A percentile compares a stretch with the other conserved stretches of the same genome.
phyloP scores from a whole-genome alignment of 768 basidiomycete genomes.

The Podaxis sp. region DNA sequence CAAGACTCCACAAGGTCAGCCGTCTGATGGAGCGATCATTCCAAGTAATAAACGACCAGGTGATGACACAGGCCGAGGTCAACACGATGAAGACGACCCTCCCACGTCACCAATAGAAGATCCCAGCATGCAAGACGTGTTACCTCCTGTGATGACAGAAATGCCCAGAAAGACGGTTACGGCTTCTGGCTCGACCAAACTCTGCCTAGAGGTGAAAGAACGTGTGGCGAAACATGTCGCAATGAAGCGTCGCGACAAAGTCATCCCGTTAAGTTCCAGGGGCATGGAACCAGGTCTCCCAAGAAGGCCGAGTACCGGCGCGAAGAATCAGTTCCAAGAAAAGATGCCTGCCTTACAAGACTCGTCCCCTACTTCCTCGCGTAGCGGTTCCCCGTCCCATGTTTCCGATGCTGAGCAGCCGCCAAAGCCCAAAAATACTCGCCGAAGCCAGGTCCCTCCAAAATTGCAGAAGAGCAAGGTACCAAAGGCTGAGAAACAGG shows the following conservation, averaged over 20 bases:
- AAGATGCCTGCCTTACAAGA: constrained; percentile 18
- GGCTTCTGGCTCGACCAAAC: constrained; percentile 25
- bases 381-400: not conserved
- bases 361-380: constrained; percentile 1
- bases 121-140: constrained; percentile 16
- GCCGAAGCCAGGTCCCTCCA: constrained; percentile 1
- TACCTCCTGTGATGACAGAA: constrained; percentile 2
- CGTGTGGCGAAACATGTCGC: constrained; percentile 32
- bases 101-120: constrained; percentile 36
- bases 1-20: constrained; percentile 1
- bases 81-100: constrained; percentile 14
- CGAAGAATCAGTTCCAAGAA: constrained; percentile 22
- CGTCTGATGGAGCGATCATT: not conserved
- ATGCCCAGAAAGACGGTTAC: constrained; percentile 16
- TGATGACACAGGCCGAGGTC: constrained; percentile 1
- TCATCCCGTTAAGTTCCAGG: constrained; percentile 23
- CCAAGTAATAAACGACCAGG: not conserved
- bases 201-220: constrained; percentile 32
- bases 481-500: constrained; percentile 36
- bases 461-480: constrained; percentile 20
- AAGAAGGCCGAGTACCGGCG: constrained; percentile 15
- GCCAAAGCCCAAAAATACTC: not conserved
- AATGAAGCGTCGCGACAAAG: constrained; percentile 28
- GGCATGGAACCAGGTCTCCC: constrained; percentile 9
- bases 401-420: constrained; percentile 18